Evolutionary conservation across 2,329 filamentous ascomycete genomes (phyloP).

Genomic region (Xylariales sp.): DNA sequence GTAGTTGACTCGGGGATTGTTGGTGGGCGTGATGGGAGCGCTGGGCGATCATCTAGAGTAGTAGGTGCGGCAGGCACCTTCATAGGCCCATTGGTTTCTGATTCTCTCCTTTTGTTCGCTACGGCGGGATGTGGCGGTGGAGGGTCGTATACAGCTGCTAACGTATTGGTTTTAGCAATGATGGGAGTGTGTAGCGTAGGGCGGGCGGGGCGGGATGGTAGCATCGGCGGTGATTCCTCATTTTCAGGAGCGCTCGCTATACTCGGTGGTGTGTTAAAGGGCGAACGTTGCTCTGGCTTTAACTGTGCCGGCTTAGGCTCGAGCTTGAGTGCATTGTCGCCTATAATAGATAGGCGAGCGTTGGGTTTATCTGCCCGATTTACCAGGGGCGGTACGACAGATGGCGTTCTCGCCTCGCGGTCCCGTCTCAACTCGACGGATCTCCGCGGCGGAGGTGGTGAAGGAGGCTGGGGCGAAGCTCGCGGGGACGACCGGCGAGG

Average conservation of each 20-base stretch:
- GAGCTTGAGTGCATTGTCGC: conserved; percentile 47
- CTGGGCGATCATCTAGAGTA: conserved; percentile 59
- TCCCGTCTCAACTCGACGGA: conserved; percentile 69
- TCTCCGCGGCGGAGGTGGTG: conserved; percentile 71
- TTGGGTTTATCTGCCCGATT: conserved; percentile 85
- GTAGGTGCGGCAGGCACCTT: conserved; percentile 56
- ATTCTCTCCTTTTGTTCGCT: conserved; percentile 57
- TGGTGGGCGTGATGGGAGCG: conserved; percentile 62
- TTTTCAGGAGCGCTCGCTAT: conserved; percentile 72
- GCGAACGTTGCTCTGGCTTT: conserved; percentile 68
- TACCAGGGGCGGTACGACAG: conserved; percentile 74
- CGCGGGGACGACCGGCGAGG: conserved; percentile 60
- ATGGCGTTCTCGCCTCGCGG: conserved; percentile 54
- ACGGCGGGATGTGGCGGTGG: conserved; percentile 64
- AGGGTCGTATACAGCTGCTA: conserved; percentile 59
- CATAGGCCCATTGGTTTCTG: conserved; percentile 55
- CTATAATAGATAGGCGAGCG: conserved; percentile 61
- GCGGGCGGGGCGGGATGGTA: conserved; percentile 62
- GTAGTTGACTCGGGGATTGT: conserved; percentile 51
- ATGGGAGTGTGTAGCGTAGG: conserved; percentile 52
- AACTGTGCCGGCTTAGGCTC: conserved; percentile 53
- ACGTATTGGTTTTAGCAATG: conserved; percentile 48
- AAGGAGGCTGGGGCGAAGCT: conserved; percentile 65
- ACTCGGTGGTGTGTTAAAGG: conserved; percentile 87
- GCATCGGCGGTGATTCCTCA: conserved; percentile 60